phyloP scores from a whole-genome alignment of 2,329 filamentous ascomycete species.

The Penicillium sp. region DNA sequence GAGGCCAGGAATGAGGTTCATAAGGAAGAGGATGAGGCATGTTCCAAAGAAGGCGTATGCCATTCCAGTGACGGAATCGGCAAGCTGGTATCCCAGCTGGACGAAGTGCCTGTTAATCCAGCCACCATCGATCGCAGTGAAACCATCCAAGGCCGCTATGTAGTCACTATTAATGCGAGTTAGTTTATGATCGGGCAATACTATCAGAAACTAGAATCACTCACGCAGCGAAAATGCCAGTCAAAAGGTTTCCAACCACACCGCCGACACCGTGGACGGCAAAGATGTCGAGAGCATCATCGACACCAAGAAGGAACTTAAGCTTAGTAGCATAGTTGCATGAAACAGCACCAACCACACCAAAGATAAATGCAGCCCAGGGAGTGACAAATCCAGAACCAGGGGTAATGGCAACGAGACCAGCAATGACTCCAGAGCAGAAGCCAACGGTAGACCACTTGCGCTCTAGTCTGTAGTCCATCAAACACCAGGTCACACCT shows the following conservation, averaged over 20 bases:
- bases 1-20: slow-evolving; percentile 75
- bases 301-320: slow-evolving; percentile 76
- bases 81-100: slow-evolving; percentile 79
- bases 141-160: slow-evolving; percentile 76
- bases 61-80: slow-evolving; percentile 73
- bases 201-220: slow-evolving; percentile 19
- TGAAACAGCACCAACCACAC: slow-evolving; percentile 69
- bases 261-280: slow-evolving; percentile 78
- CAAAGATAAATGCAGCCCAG: slow-evolving; percentile 80
- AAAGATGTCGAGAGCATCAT: slow-evolving; percentile 87
- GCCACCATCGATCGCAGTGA: slow-evolving; percentile 65
- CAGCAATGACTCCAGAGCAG: slow-evolving; percentile 85
- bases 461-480: slow-evolving; percentile 83
- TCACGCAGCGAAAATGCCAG: slow-evolving; percentile 76
- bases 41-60: slow-evolving; percentile 76
- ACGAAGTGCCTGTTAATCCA: slow-evolving; percentile 83
- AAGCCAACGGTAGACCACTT: slow-evolving; percentile 95
- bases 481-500: slow-evolving; percentile 82
- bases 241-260: slow-evolving; percentile 73
- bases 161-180: slow-evolving; percentile 57
- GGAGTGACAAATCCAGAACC: slow-evolving; percentile 81
- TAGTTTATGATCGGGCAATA: slow-evolving; percentile 2
- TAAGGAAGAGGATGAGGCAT: slow-evolving; percentile 73
- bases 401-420: slow-evolving; percentile 83
- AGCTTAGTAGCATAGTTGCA: slow-evolving; percentile 91